Base-by-base conservation (phyloP, 2,329 filamentous ascomycete genomes). In the Aspergillus quadrilineatus region DNA sequence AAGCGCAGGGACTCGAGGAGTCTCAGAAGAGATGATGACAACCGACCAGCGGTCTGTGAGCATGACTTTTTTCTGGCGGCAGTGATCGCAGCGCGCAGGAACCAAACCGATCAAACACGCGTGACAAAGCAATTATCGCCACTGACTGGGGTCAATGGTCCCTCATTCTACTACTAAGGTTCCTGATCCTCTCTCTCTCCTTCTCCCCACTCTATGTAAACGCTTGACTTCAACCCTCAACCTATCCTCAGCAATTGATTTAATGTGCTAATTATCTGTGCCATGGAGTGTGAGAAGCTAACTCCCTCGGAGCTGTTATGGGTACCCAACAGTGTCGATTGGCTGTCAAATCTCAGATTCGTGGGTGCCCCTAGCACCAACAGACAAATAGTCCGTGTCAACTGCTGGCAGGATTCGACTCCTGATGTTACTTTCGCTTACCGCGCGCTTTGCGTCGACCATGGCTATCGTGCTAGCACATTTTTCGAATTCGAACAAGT, bases 101-200 rank as follows among this genome's bases (percentile, higher is more conserved):
- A 63, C 55, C 60, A 61, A 63, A 63, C 60, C 12, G 39, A 60
- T 45, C 60, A 60, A 62, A 62, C 60, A 60, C 46, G 55, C 43
- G 42, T 47, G 32, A 47, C 50, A 36, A 45, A 10, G 32, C 26
- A 30, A 41, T 53, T 32, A 14, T 30, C 42, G 12, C 42, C 43
- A 32, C 14, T 36, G 34, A 39, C 26, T 17, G 15, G 48, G 32
- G 22, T n/a, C 50, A 10, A 42, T 29, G 12, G 17, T 34, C 10
- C 12, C 10, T 29, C 14, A 15, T 34, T n/a, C 22, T 41, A 12
- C 12, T 22, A 10, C 17, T 32, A 6, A 32, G 10, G 22, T 50
- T 43, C 28, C 6, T 48, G 15, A 32, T 37, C 32, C 6, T 34
- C 37, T 17, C 17, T n/a, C 22, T 22, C 17, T 22, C 22, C 2